A percentile compares a stretch with the other conserved stretches of the same genome.
phyloP scores from a whole-genome alignment of 2,329 filamentous ascomycete species.

The Botrytis hyacinthi region DNA sequence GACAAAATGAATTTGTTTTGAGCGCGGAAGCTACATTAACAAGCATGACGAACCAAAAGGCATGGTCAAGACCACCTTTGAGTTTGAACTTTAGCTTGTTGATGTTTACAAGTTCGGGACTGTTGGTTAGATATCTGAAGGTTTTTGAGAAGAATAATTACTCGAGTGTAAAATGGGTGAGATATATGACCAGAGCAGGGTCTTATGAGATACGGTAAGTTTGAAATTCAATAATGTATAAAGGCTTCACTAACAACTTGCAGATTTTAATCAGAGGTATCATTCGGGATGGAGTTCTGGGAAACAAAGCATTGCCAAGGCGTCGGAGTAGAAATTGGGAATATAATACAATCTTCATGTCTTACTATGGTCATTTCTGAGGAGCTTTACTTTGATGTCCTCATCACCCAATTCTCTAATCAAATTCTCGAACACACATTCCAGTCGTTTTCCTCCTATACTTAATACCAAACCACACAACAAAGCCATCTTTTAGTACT shows the following conservation, averaged over 20 bases:
- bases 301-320: constrained; percentile 21
- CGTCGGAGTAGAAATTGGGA: constrained; percentile 17
- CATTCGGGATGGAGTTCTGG: constrained; percentile 18
- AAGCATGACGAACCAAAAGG: constrained; percentile 97
- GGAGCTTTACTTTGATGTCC: background rate
- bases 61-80: constrained; percentile 90
- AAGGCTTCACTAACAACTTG: constrained; percentile 6
- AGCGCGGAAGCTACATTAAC: constrained; percentile 91
- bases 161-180: constrained; percentile 97
- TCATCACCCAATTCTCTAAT: background rate
- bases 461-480: background rate
- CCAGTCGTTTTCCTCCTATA: background rate
- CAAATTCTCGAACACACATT: background rate
- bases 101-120: constrained; percentile 95
- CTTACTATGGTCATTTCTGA: background rate
- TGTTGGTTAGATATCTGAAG: constrained; percentile 92
- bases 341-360: constrained; percentile 20
- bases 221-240: background rate
- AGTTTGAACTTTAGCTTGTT: constrained; percentile 89
- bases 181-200: constrained; percentile 97
- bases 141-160: constrained; percentile 99
- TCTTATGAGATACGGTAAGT: constrained; percentile 90
- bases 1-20: constrained; percentile 94
- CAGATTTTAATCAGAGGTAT: constrained; percentile 26
- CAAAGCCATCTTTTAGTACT: background rate